Percentiles rank a stretch among this genome's conserved stretches.
These are phyloP conservation scores for Malus hybrid DNA, from an alignment of 331 rosid species.

Conservation along the genomic window DNA sequence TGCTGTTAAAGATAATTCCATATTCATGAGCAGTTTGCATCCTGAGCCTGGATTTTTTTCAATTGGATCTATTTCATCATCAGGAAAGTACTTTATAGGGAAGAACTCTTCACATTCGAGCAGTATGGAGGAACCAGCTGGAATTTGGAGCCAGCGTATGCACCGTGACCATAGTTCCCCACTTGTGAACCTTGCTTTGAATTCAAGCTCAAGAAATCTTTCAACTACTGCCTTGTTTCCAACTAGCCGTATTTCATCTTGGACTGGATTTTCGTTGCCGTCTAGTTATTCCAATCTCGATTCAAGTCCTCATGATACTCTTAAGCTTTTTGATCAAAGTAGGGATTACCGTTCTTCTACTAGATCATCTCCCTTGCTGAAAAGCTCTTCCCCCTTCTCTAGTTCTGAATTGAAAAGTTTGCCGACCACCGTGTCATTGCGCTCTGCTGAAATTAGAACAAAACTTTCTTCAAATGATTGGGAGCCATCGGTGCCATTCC, in stretches of 20 bases:
- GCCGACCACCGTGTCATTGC: constrained; percentile 26
- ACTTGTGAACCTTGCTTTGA: constrained; percentile 21
- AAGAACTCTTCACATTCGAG: constrained; percentile 34
- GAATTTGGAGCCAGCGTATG: constrained; percentile 22
- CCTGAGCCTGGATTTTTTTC: constrained; percentile 40
- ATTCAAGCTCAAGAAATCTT: constrained; percentile 19
- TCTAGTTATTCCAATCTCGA: constrained; percentile 29
- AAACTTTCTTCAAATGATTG: constrained; percentile 52
- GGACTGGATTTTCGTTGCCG: constrained; percentile 32
- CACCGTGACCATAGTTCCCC: constrained; percentile 22
- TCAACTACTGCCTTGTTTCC: constrained; percentile 19
- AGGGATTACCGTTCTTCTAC: constrained; percentile 29
- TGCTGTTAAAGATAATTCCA: constrained; percentile 14
- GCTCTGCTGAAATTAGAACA: constrained; percentile 31
- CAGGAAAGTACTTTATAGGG: constrained; percentile 24
- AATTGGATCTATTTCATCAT: constrained; percentile 16
- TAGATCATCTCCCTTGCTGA: constrained; percentile 26
- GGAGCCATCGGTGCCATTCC: constrained; percentile 94
- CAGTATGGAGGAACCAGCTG: constrained; percentile 31
- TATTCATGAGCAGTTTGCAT: constrained; percentile 25
- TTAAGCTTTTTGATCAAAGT: constrained; percentile 26
- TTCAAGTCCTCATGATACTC: constrained; percentile 22
- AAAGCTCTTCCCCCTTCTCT: constrained; percentile 33
- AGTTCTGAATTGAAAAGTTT: constrained; percentile 36
- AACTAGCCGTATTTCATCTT: constrained; percentile 25